phyloP scores from a whole-genome alignment of 495 filamentous ascomycete species.

The Hypoxylon fragiforme region DNA sequence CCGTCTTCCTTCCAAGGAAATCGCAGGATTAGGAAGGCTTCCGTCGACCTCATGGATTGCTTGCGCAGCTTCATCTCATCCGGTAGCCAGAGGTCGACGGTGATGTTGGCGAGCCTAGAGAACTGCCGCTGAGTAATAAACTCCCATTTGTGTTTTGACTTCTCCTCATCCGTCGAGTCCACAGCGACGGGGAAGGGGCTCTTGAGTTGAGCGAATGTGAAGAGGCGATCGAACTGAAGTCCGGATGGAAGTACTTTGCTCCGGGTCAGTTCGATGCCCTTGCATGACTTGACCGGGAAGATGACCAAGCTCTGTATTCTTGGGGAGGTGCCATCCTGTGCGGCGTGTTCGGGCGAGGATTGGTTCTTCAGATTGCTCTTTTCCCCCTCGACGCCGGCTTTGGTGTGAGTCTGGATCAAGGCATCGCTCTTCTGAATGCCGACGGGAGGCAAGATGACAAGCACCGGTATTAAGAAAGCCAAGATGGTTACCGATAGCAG shows the following conservation, averaged over 20 bases:
- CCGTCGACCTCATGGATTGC: constrained; percentile 50
- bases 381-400: constrained; percentile 40
- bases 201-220: constrained; percentile 75
- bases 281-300: constrained; percentile 88
- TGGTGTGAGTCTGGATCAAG: constrained; percentile 48
- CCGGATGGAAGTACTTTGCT: constrained; percentile 71
- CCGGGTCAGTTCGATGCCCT: constrained; percentile 71
- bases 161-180: constrained; percentile 44
- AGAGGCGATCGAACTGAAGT: constrained; percentile 81
- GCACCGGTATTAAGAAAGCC: constrained; percentile 52
- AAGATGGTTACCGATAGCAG: constrained; percentile 50
- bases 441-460: constrained; percentile 51
- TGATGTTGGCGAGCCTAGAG: constrained; percentile 70
- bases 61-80: constrained; percentile 58
- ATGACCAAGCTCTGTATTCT: constrained; percentile 78
- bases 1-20: constrained; percentile 61
- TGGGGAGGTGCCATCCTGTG: constrained; percentile 26
- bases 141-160: constrained; percentile 64
- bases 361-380: constrained; percentile 49
- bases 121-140: constrained; percentile 81
- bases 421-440: constrained; percentile 52
- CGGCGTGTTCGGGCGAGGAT: constrained; percentile 43
- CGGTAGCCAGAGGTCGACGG: constrained; percentile 79
- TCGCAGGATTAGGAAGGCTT: constrained; percentile 59
- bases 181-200: constrained; percentile 51